Base-by-base conservation (phyloP, 2,329 filamentous ascomycete genomes). In the Elsinoe australis region DNA sequence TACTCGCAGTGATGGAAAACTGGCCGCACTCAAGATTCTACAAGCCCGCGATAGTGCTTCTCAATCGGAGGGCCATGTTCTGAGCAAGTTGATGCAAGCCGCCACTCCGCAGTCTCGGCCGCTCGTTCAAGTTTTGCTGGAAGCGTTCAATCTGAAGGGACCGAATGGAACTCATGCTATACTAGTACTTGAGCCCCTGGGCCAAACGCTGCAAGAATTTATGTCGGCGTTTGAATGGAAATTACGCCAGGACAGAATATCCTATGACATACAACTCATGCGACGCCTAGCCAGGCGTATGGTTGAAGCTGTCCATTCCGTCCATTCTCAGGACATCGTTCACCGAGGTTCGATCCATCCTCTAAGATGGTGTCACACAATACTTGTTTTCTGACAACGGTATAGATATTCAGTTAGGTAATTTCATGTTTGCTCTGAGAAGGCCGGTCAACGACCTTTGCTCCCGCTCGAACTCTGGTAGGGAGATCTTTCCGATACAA, bases 331-430 rank as follows among this genome's bases (percentile, higher is more conserved):
- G 14, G 4, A 15, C 5, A 44, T 44, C 22, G 15, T 29, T 10
- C 38, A 44, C 15, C 38, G 38, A 28, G 38, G 38, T 44, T n/a
- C n/a, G n/a, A n/a, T n/a, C n/a, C n/a, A n/a, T n/a, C n/a, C n/a
- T n/a, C n/a, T n/a, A n/a, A n/a, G n/a, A n/a, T n/a, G n/a, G n/a
- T n/a, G n/a, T n/a, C n/a, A n/a, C n/a, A n/a, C n/a, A n/a, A n/a
- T n/a, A n/a, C n/a, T n/a, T n/a, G n/a, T 5, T 15, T 29, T 17
- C 22, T n/a, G n/a, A n/a, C n/a, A n/a, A n/a, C n/a, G n/a, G n/a
- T n/a, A n/a, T n/a, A 44, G 38, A 44, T 29, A 31, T 44, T 9
- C 38, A 44, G 22, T 24, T 31, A 9, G 22, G 26, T 18, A 44
- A 44, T 18, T 44, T 44, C 38, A 44, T 44, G 38, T 44, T 44